Base-by-base conservation (phyloP, 164 flowering plant species). In the Annona squamosa region DNA sequence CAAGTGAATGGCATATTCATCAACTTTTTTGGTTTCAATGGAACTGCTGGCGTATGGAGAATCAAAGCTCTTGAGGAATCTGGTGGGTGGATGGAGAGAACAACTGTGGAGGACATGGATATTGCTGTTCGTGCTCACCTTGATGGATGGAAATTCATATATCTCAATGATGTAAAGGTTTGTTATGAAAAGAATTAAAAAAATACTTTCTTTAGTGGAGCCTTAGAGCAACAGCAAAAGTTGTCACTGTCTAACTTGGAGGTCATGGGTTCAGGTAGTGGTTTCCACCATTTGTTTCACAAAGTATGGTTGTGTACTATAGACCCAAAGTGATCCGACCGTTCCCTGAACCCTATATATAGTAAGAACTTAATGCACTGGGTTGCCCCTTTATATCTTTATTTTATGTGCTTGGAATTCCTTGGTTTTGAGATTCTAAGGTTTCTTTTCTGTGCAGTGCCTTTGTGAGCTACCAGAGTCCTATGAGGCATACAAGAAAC, bases 61-160 rank as follows among this genome's bases (percentile, higher is more conserved):
- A 92, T 92, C 74, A 91, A 94, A 77, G 98, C 98, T 76, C 87
- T 94, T 26, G 99, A 94, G 79, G 96, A 92, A 7, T 90, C 91
- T 75, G 99, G 98, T 76, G 97, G 99, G 48, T 94, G 99, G 99
- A 79, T 92, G 81, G 99, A 94, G 46, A 77, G 99, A 69, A 94
- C 99, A 61, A 94, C 99, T 68, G 98, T 94, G 69, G 98, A 94
- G 80, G 98, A 94, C 87, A 94, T 92, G 97, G 98, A 94, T 80
- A 79, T 94, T 80, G 97, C 97, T 77, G 97, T 94, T 18, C 94
- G 97, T 74, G 98, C 98, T 77, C 98, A 92, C 72, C 95, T 94
- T 70, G 79, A 82, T 84, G 99, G 99, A 62, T 94, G 99, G 99
- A 94, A 92, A 79, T 95, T 95, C 80, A 89, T 95, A 66, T 95